Evolutionary conservation across 2,329 filamentous ascomycete species (phyloP).

Genomic region (Parastagonospora nodorum): DNA sequence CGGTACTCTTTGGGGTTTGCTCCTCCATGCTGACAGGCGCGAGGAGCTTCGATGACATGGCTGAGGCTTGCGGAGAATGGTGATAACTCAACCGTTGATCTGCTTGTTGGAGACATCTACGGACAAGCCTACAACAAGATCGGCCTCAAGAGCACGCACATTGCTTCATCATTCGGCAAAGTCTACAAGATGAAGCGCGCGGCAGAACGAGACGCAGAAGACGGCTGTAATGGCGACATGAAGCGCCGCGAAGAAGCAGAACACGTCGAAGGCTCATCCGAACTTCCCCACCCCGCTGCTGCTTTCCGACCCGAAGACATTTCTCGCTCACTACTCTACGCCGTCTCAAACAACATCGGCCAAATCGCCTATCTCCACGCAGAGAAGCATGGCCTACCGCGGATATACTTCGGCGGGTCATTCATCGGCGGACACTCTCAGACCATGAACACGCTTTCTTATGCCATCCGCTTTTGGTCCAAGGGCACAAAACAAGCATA

Average conservation of each 20-base stretch:
- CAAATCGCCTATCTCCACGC: constrained; percentile 98
- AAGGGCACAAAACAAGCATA: constrained; percentile 94
- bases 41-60: constrained; percentile 97
- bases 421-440: constrained; percentile 96
- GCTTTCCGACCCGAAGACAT: constrained; percentile 82
- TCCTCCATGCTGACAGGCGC: constrained; percentile 90
- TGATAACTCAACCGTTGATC: constrained; percentile 91
- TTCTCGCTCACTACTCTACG: constrained; percentile 87
- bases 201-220: constrained; percentile 78
- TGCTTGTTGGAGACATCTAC: constrained; percentile 98
- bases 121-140: constrained; percentile 96
- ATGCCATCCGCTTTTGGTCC: constrained; percentile 97
- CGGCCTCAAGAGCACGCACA: constrained; percentile 91
- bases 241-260: constrained; percentile 44
- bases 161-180: constrained; percentile 95
- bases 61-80: constrained; percentile 86
- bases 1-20: constrained; percentile 94
- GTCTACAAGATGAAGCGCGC: constrained; percentile 91
- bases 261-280: constrained; percentile 36
- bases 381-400: constrained; percentile 85
- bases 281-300: constrained; percentile 44
- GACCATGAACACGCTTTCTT: constrained; percentile 96
- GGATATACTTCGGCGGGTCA: constrained; percentile 96
- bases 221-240: constrained; percentile 61
- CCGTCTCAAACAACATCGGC: constrained; percentile 94